Evolutionary conservation across 176 grass and related monocot genomes (phyloP).

Genomic region (Aegilops sharonensis): DNA sequence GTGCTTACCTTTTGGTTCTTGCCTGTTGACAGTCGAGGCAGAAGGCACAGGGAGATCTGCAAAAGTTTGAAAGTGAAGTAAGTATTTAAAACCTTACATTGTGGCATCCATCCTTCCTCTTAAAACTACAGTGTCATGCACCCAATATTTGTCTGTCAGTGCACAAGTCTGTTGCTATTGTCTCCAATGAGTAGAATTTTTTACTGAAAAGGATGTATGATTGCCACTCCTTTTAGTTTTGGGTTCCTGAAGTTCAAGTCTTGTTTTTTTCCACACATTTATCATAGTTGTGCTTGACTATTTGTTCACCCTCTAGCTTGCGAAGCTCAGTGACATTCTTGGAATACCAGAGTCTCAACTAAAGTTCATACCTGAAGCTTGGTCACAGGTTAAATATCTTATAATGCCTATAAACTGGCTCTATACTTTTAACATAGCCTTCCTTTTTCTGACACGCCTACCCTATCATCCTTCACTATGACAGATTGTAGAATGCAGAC

Average conservation of each 20-base stretch:
- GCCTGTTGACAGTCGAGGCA: slow-evolving; percentile 73
- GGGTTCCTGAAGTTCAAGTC: not conserved
- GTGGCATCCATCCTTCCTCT: not conserved
- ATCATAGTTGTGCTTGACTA: not conserved
- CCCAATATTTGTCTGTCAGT: not conserved
- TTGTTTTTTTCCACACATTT: not conserved
- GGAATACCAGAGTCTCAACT: slow-evolving; percentile 86
- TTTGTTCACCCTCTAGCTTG: slow-evolving; percentile 48
- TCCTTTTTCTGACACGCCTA: slow-evolving; percentile 2
- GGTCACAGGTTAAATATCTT: slow-evolving; percentile 66
- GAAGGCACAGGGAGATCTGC: slow-evolving; percentile 86
- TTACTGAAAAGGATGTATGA: not conserved
- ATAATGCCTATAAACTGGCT: not conserved
- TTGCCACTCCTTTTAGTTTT: not conserved
- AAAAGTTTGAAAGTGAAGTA: slow-evolving; percentile 68
- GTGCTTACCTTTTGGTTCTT: slow-evolving; percentile 19
- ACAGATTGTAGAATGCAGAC: slow-evolving; percentile 94
- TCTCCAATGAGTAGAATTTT: not conserved
- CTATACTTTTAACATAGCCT: not conserved
- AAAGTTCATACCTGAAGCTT: slow-evolving; percentile 92
- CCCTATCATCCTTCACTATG: not conserved
- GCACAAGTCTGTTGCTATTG: not conserved
- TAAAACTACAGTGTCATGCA: not conserved
- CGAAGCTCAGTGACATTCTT: slow-evolving; percentile 57
- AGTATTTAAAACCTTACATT: slow-evolving; percentile 3